Evolutionary conservation across 768 basidiomycete species (phyloP).

Genomic region (Gautieria morchelliformis): DNA sequence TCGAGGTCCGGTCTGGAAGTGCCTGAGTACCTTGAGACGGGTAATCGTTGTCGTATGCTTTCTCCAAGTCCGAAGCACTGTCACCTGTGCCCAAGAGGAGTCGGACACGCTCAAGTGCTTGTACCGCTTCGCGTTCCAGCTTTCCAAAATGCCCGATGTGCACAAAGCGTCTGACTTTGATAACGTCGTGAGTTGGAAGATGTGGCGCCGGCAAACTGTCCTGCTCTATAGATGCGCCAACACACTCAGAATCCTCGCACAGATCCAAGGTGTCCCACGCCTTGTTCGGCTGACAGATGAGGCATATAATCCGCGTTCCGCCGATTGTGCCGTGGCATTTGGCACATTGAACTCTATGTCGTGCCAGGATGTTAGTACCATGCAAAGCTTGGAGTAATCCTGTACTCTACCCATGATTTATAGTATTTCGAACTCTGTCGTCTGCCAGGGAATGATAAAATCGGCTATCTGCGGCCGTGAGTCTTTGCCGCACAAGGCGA

Average conservation of each 20-base stretch:
- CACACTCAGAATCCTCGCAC: slow-evolving; percentile 20
- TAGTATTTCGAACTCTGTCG: background rate
- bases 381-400: background rate
- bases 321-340: slow-evolving; percentile 18
- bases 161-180: background rate
- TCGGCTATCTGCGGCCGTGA: background rate
- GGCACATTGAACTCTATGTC: slow-evolving; percentile 15
- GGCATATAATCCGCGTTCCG: slow-evolving; percentile 22
- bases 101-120: background rate
- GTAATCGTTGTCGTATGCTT: no score
- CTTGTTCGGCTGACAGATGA: slow-evolving; percentile 18
- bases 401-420: background rate
- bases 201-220: slow-evolving; percentile 16
- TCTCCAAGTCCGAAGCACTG: no score
- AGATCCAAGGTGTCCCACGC: slow-evolving; percentile 20
- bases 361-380: background rate
- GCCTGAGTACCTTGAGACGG: no score
- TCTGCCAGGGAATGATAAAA: background rate
- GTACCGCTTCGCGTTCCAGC: background rate
- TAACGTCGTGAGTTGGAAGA: slow-evolving; percentile 17
- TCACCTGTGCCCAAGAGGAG: no score
- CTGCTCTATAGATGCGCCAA: slow-evolving; percentile 11
- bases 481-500: background rate
- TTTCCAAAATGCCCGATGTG: background rate
- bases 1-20: no score